A percentile compares a stretch with the other conserved stretches of the same genome.
These are phyloP conservation scores for Sporothrix phasma DNA, from an alignment of 2,329 filamentous ascomycete genomes.

Conservation along the genomic window DNA sequence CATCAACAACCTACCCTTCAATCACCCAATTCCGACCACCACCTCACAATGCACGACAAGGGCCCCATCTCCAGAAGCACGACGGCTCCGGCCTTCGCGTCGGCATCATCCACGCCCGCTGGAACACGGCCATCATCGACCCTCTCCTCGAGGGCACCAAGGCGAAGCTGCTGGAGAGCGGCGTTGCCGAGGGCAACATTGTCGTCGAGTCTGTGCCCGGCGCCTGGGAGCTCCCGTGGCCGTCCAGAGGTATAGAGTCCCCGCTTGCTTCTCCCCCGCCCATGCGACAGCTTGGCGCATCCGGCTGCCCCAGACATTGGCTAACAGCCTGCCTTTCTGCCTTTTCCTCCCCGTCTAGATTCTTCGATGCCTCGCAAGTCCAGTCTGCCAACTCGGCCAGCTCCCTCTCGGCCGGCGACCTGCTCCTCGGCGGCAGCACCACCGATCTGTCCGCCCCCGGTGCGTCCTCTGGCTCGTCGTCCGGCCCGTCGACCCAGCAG, in stretches of 20 bases:
- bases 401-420: constrained; percentile 58
- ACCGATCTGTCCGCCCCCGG: constrained; percentile 63
- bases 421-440: constrained; percentile 57
- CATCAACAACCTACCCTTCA: background rate
- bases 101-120: constrained; percentile 90
- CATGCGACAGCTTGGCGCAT: background rate
- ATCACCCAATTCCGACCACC: background rate
- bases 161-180: constrained; percentile 64
- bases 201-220: constrained; percentile 83
- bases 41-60: constrained; percentile 39
- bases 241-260: constrained; percentile 57
- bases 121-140: constrained; percentile 84
- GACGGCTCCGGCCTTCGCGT: constrained; percentile 70
- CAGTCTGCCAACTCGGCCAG: constrained; percentile 58
- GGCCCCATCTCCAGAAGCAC: constrained; percentile 48
- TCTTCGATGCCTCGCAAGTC: constrained; percentile 78
- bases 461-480: constrained; percentile 30
- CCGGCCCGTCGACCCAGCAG: constrained; percentile 41
- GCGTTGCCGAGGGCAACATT: constrained; percentile 82
- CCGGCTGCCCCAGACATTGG: background rate
- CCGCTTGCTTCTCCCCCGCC: constrained; percentile 1
- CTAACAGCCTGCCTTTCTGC: background rate
- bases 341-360: constrained; percentile 35
- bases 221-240: constrained; percentile 92
- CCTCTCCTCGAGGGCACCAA: constrained; percentile 73